Evolutionary conservation across 495 filamentous ascomycete species (phyloP), one percentile per base, ranked within the genome.

Genomic region (Poronia punctata): DNA sequence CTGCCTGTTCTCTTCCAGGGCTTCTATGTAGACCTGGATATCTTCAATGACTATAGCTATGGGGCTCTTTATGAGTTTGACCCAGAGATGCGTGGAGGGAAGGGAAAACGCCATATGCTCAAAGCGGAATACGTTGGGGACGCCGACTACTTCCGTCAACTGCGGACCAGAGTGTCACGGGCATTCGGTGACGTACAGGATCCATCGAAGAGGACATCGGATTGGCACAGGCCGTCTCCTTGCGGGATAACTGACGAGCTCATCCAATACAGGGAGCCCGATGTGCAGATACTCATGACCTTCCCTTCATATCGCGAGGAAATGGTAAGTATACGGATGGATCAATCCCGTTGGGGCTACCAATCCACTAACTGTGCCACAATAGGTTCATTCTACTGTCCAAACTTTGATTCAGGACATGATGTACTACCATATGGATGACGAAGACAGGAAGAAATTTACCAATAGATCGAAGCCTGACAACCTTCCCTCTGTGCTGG

Each of bases 381-480:
- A 5, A 23, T 19, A 36, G 33, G 17, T 36, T 18, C 33, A 36
- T 15, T 21, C 17, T 12, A 36, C 33, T 19, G 17, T 19, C 6
- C 33, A 36, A 14, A 18, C 14, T 2, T 15, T 36, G 19, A 36
- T 36, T 19, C 17, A 36, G 20, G 25, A 14, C 33, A 36, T 36
- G 33, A 36, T 36, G 33, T 36, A 36, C 16, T 36, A 36, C 19
- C 33, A 36, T 14, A 36, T 36, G 33, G 19, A 36, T 20, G 6
- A 10, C 5, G 17, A 20, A 2, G 16, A 36, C n/a, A 20, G 33
- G 16, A 14, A 14, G 19, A 12, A 23, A 4, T 6, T 36, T 22
- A 9, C 19, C 16, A 18, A 8, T 2, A 19, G 19, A 22, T 19
- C 33, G 8, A 36, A 24, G 19, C 33, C 33, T 12, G 12, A n/a